Evolutionary conservation across 1,284 basidiomycete genomes (phyloP).

Genomic region (Cerioporus squamosus): DNA sequence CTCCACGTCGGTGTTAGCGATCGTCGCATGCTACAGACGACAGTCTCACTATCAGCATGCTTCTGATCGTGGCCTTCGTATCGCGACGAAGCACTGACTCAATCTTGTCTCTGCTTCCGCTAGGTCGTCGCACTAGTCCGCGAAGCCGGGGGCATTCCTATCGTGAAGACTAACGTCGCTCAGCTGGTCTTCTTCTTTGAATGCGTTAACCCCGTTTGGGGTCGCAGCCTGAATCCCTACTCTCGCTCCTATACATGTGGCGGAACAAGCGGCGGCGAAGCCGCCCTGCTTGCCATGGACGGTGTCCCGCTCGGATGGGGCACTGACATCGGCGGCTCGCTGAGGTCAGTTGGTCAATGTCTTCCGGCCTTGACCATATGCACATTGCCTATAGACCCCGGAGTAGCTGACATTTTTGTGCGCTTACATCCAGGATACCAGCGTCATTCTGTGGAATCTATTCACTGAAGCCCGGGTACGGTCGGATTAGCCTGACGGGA

Average conservation of each 20-base stretch:
- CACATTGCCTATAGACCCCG: not conserved
- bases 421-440: conserved; percentile 63
- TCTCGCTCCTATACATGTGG: conserved; percentile 68
- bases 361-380: not conserved
- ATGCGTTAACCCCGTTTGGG: conserved; percentile 85
- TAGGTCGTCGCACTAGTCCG: conserved; percentile 51
- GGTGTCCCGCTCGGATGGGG: conserved; percentile 82
- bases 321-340: conserved; percentile 76
- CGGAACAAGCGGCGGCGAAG: conserved; percentile 84
- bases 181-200: conserved; percentile 90
- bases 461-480: conserved; percentile 72
- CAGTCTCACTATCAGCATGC: not conserved
- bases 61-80: not conserved
- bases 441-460: conserved; percentile 83
- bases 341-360: conserved; percentile 30
- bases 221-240: conserved; percentile 75
- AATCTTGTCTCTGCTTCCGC: not conserved
- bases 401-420: conserved; percentile 30
- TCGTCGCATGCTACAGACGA: not conserved
- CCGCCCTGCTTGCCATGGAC: conserved; percentile 74
- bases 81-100: not conserved
- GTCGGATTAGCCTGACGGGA: conserved; percentile 56
- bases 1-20: not conserved
- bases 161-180: conserved; percentile 80
- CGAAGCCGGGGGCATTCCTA: conserved; percentile 56